Base-by-base conservation (phyloP, 2,329 filamentous ascomycete species). In the Fusarium temperatum region DNA sequence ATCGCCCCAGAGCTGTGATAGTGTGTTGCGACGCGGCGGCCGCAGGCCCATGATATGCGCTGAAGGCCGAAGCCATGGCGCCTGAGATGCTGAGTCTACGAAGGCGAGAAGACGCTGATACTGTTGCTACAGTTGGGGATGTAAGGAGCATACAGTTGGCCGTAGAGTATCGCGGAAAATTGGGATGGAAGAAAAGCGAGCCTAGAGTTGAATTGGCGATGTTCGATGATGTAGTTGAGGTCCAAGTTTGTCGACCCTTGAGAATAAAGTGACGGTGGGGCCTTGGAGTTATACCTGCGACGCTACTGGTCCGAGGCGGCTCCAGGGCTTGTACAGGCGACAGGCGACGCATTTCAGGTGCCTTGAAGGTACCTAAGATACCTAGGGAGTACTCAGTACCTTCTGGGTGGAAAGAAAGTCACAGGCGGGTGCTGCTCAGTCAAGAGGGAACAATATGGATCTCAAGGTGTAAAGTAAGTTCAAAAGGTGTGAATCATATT, bases 1-100 rank as follows among this genome's bases (percentile, higher is more conserved):
- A 98, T 75, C 95, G 88, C 82, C 92, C 92, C 72, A 98, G 85
- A 47, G 92, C 90, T 22, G 94, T 97, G 68, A 93, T 83, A 4
- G 94, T 97, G 69, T 80, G 79, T 45, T 78, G 75, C 48, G 80
- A 79, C 69, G 70, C 70, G 50, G 76, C 75, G 74, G 79, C 75
- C 63, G 81, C 74, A 62, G 72, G 57, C 78, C 81, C 80, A 78
- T 82, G 79, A 77, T 81, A 80, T 75, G 78, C 78, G 80, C 79
- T 81, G 74, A 80, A 83, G 58, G 83, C 82, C 75, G 82, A 83
- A 48, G 81, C 81, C 83, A 84, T 84, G 80, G 80, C 80, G 80
- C 78, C 77, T 63, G 76, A 75, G 47, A 75, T 63, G 64, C 68
- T 73, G 65, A 48, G 56, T 61, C 73, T 79, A 55, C 70, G 75